Evolutionary conservation across 1,284 basidiomycete species (phyloP).

Genomic region (Trametes hirsuta): DNA sequence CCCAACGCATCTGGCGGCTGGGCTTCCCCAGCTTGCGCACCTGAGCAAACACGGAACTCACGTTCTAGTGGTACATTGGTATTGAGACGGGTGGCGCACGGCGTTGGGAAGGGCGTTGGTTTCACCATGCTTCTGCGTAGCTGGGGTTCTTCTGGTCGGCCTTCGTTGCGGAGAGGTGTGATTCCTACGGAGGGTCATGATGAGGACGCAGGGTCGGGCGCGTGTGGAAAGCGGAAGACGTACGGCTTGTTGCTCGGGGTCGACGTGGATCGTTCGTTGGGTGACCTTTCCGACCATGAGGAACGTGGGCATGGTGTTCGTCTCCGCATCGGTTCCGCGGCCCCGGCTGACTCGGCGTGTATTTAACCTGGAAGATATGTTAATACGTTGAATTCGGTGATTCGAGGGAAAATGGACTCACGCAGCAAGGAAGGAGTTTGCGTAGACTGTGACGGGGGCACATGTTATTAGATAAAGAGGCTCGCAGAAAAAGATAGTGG

Average conservation of each 20-base stretch:
- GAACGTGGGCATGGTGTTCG: constrained; percentile 43
- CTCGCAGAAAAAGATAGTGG: background rate
- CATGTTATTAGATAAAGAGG: background rate
- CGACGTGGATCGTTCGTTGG: constrained; percentile 17
- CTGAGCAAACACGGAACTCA: background rate
- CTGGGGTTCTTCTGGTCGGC: constrained; percentile 4
- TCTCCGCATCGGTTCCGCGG: constrained; percentile 45
- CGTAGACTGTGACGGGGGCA: constrained; percentile 51
- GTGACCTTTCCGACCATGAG: constrained; percentile 42
- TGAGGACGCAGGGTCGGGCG: no score
- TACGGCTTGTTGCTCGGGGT: constrained; percentile 17
- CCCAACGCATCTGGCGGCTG: background rate
- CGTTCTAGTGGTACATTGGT: constrained; percentile 20
- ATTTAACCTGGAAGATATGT: constrained; percentile 40
- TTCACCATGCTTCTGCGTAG: constrained; percentile 24
- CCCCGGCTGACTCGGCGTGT: constrained; percentile 47
- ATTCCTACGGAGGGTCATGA: background rate
- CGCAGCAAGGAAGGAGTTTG: constrained; percentile 70
- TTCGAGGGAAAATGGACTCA: constrained; percentile 35
- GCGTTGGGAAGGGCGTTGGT: background rate
- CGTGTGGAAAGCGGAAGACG: background rate
- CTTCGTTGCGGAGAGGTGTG: constrained; percentile 12
- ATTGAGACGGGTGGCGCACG: background rate
- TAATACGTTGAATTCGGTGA: background rate
- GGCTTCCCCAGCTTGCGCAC: no score